Conservation (phyloP, 176 grass and related monocot species). For the Rhynchospora breviuscula region DNA sequence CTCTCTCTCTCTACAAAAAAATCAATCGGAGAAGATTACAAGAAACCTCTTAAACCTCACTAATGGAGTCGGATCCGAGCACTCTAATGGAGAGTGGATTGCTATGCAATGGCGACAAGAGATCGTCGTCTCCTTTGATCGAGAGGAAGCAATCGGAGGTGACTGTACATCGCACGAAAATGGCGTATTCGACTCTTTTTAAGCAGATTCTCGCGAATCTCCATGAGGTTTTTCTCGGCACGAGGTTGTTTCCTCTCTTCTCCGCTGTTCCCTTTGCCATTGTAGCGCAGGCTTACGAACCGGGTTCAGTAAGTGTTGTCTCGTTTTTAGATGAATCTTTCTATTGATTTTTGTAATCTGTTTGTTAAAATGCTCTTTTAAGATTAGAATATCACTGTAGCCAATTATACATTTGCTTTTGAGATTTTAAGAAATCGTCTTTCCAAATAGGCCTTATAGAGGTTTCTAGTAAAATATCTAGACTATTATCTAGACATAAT, state of each 20-base stretch:
- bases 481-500: not conserved
- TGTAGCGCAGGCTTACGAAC: constrained; percentile 25
- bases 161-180: not conserved
- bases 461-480: not conserved
- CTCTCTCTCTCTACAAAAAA: too few species aligned
- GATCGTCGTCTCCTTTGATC: not conserved
- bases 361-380: constrained; percentile 6
- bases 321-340: not conserved
- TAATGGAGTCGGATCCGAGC: not conserved
- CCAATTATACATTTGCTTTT: not conserved
- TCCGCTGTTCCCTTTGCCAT: constrained; percentile 47
- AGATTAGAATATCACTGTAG: not conserved
- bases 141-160: not conserved
- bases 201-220: constrained; percentile 30
- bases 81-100: constrained; percentile 34
- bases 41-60: not conserved
- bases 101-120: not conserved
- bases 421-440: not conserved
- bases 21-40: too few species aligned
- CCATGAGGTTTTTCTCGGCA: constrained; percentile 48
- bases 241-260: constrained; percentile 62
- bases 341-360: not conserved
- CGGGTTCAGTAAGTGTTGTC: constrained; percentile 30
- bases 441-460: not conserved
- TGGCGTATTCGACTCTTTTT: not conserved